Conservation (phyloP, 495 filamentous ascomycete genomes). For the Pseudomonodictys pantanalensis region DNA sequence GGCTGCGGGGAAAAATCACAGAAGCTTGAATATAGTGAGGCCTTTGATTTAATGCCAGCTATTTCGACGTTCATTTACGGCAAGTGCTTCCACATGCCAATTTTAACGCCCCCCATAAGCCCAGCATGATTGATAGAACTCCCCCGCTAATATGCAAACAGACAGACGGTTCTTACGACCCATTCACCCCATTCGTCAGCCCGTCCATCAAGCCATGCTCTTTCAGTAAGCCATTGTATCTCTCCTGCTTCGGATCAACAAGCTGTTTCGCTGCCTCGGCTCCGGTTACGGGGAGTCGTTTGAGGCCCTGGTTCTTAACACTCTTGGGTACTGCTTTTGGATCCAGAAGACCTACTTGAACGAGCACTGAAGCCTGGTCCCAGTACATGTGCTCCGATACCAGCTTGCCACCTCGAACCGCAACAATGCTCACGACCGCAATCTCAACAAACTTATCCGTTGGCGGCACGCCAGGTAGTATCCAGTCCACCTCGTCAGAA, state of each 20-base stretch:
- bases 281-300: conserved; percentile 37
- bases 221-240: conserved; percentile 24
- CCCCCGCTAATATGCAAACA: no score
- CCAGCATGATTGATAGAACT: no score
- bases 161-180: no score
- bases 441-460: conserved; percentile 40
- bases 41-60: no score
- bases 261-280: conserved; percentile 38
- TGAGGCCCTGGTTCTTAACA: conserved; percentile 35
- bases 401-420: conserved; percentile 39
- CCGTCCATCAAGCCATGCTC: conserved; percentile 19
- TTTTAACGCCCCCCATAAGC: no score
- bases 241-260: conserved; percentile 22
- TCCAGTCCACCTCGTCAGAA: conserved; percentile 40
- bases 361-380: conserved; percentile 42
- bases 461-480: conserved; percentile 41
- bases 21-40: neutral
- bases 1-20: conserved; percentile 13
- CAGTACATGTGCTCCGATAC: conserved; percentile 44
- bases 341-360: conserved; percentile 42
- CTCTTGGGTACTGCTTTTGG: conserved; percentile 38
- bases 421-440: conserved; percentile 38
- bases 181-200: conserved; percentile 11
- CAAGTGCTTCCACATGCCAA: no score
- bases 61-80: no score